A percentile compares a stretch with the other conserved stretches of the same genome.
phyloP scores from a whole-genome alignment of 371 early-diverging fungal species.

The Syncephalastrum monosporum region DNA sequence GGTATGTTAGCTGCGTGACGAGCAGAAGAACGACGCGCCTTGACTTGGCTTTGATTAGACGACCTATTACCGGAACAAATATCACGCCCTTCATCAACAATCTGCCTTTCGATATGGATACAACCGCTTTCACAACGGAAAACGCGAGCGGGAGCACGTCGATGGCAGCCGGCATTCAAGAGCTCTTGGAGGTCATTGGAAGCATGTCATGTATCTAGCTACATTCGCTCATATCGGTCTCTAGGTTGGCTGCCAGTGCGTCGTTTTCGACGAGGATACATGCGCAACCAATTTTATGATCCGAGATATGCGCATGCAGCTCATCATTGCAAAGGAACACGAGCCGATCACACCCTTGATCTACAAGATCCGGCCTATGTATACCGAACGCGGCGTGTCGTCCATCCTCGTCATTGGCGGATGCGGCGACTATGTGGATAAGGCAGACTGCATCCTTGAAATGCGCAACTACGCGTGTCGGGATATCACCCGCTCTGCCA shows the following conservation, averaged over 20 bases:
- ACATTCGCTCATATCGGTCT: background rate
- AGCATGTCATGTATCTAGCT: background rate
- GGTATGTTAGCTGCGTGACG: slow-evolving; percentile 6
- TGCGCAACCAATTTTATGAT: slow-evolving; percentile 61
- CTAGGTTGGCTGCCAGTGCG: slow-evolving; percentile 6
- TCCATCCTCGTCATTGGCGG: slow-evolving; percentile 53
- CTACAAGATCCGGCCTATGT: slow-evolving; percentile 36
- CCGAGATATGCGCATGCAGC: slow-evolving; percentile 54
- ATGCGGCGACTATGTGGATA: slow-evolving; percentile 57
- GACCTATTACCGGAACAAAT: slow-evolving; percentile 35
- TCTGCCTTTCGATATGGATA: slow-evolving; percentile 40
- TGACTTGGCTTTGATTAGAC: background rate
- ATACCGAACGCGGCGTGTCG: slow-evolving; percentile 29
- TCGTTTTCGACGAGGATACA: slow-evolving; percentile 58
- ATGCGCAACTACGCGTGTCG: slow-evolving; percentile 36
- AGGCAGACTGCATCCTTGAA: slow-evolving; percentile 47
- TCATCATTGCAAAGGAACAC: slow-evolving; percentile 32
- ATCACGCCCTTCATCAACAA: slow-evolving; percentile 53
- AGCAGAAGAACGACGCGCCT: no score
- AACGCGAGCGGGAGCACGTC: slow-evolving; percentile 59
- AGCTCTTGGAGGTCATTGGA: slow-evolving; percentile 36
- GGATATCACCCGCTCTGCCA: slow-evolving; percentile 41
- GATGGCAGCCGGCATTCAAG: slow-evolving; percentile 58
- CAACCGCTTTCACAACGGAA: slow-evolving; percentile 32
- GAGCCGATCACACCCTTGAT: slow-evolving; percentile 63